Evolutionary conservation across 257 asterid genomes (phyloP).

Genomic region (Avicennia marina): DNA sequence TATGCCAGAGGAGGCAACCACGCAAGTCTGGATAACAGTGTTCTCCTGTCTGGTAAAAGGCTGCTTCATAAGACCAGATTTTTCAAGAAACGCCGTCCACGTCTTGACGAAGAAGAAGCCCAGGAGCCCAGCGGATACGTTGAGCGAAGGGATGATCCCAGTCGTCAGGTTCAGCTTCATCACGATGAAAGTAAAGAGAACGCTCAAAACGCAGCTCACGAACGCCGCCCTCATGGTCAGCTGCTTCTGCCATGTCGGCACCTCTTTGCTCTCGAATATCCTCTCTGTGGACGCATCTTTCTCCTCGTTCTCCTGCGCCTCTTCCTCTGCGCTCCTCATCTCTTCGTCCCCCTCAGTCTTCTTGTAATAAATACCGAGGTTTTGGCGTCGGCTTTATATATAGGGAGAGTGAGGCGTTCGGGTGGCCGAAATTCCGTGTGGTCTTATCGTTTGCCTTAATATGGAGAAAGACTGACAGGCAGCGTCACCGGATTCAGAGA

Average conservation of each 20-base stretch:
- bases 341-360: too few relatives aligned
- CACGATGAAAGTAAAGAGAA: constrained; percentile 57
- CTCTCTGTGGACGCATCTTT: constrained; percentile 29
- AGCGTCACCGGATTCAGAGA: too few relatives aligned
- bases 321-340: too few relatives aligned
- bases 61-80: constrained; percentile 45
- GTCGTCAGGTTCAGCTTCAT: constrained; percentile 69
- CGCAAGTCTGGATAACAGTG: constrained; percentile 66
- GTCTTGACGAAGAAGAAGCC: constrained; percentile 53
- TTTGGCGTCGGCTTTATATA: too few relatives aligned
- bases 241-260: constrained; percentile 56
- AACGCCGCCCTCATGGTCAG: constrained; percentile 42
- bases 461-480: too few relatives aligned
- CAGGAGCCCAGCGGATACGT: constrained; percentile 70
- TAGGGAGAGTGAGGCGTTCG: too few relatives aligned
- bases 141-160: constrained; percentile 66
- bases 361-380: too few relatives aligned
- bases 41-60: constrained; percentile 78
- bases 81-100: constrained; percentile 28
- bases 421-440: too few relatives aligned
- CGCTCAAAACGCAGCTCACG: constrained; percentile 38
- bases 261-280: constrained; percentile 27
- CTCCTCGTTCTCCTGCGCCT: too few relatives aligned
- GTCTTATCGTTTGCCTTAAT: too few relatives aligned
- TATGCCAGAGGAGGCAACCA: constrained; percentile 74